Base-by-base conservation (phyloP, 371 early-diverging fungal genomes). In the Spiromyces aspiralis region DNA sequence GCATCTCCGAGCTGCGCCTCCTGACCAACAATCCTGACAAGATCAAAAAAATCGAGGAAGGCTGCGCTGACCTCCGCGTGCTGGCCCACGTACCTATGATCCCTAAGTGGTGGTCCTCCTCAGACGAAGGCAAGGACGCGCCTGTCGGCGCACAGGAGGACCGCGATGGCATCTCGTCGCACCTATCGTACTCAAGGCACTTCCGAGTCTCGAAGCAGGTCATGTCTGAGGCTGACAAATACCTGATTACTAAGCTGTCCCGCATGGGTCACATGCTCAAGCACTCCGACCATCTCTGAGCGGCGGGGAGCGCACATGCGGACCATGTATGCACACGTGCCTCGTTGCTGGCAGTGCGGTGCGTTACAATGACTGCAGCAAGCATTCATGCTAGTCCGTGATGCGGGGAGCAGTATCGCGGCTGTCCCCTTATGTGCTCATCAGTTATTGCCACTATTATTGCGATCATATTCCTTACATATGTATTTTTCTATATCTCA, bases 21-120 rank as follows among this genome's bases (percentile, higher is more conserved):
- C 73, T 96, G 50, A 96, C 97, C 27, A 96, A 96, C 67, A 96
- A 96, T 61, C 89, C 92, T 0, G 88, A 90, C 65, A 96, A 96
- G 74, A 83, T 93, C 47, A 68, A 79, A 41, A 78, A 84, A 60
- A 54, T 95, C 22, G 72, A 79, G 43, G 70, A 70, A 0, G 81
- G 68, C 56, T 83, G 84, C 3, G 43, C 54, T 23, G 16, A 16
- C 16, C 73, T 86, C 56, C 75, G 75, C 44, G 83, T 96, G 1
- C 76, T 75, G 2, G 81, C 86, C 56, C 82, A 91, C 26, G 79
- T 87, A 26, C 76, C 87, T 2, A 93, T 96, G 95, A 70, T 90
- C 12, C 96, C 95, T 12, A 76, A 76, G 27, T 81, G 80, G 45
- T 86, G 86, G 85, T 20, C 6, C 52, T 49, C 52, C 4, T n/a